These are phyloP conservation scores for Sugiyamaella japonica DNA, from an alignment of 1,139 yeast genomes.

Conservation along the genomic window DNA sequence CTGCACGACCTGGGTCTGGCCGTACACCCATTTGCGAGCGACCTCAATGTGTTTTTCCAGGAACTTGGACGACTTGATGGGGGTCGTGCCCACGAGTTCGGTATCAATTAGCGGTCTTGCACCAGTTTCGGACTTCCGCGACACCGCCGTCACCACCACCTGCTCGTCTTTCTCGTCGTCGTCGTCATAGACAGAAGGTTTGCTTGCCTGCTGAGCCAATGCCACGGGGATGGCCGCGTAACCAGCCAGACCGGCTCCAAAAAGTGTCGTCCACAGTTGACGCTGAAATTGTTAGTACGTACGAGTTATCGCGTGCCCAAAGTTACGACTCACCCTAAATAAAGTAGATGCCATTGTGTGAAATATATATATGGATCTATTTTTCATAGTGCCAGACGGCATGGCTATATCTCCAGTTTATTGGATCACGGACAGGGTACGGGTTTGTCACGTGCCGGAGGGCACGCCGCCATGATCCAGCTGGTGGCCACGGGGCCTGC, in stretches of 20 bases:
- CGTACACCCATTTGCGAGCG: constrained; percentile 47
- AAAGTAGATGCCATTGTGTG: constrained; percentile 3
- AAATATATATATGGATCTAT: too few species aligned
- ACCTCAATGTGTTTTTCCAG: constrained; percentile 52
- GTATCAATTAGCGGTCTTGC: constrained; percentile 32
- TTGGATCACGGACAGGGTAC: too few species aligned
- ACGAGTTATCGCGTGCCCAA: too few species aligned
- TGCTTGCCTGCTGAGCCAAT: constrained; percentile 24
- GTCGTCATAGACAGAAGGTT: constrained; percentile 43
- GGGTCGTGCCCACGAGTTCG: constrained; percentile 55
- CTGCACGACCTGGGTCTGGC: constrained; percentile 40
- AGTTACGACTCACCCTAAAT: neutral
- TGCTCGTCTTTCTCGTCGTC: constrained; percentile 42
- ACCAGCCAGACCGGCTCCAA: constrained; percentile 21
- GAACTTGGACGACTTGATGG: constrained; percentile 53
- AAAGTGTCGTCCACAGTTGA: constrained; percentile 3
- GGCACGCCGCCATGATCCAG: too few species aligned
- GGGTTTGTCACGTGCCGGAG: too few species aligned
- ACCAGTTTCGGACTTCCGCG: constrained; percentile 35
- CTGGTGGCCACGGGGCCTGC: too few species aligned
- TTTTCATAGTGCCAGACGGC: too few species aligned
- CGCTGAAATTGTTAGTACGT: constrained; percentile 1
- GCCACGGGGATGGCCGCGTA: constrained; percentile 30
- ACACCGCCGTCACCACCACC: neutral
- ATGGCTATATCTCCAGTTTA: too few species aligned